Percentiles rank a stretch among this genome's conserved stretches.
phyloP scores from a whole-genome alignment of 208 protist species.

The Leishmania major region DNA sequence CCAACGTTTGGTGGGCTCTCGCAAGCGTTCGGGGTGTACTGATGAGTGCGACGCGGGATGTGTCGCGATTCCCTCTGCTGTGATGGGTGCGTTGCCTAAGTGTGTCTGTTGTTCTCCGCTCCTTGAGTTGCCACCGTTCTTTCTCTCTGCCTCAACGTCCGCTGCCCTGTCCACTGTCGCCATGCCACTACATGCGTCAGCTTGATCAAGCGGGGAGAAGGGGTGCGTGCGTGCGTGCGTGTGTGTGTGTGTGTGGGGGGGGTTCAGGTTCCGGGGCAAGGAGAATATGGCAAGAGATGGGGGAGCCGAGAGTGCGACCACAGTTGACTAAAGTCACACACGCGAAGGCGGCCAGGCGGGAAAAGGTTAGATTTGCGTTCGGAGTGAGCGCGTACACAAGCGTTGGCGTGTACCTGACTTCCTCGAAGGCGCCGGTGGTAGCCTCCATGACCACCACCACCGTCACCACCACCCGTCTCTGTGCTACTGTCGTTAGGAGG shows the following conservation, averaged over 20 bases:
- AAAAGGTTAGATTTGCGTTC: neutral
- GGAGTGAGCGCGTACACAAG: too few species aligned
- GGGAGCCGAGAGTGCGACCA: neutral
- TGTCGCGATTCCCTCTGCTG: neutral
- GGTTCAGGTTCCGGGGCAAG: neutral
- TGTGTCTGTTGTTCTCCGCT: neutral
- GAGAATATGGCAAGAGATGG: neutral
- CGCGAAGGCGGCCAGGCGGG: neutral
- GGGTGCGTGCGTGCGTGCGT: too few species aligned
- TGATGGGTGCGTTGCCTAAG: neutral
- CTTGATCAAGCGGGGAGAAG: neutral
- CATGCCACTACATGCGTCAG: neutral
- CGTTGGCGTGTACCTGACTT: neutral
- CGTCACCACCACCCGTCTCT: neutral
- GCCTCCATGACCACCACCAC: neutral
- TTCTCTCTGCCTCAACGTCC: neutral
- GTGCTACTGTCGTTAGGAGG: neutral
- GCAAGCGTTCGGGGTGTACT: neutral
- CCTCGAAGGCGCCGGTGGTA: neutral
- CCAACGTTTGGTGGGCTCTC: slow-evolving; percentile 1
- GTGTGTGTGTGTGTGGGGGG: too few species aligned
- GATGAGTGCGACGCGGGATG: neutral
- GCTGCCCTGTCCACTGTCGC: neutral
- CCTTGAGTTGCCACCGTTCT: neutral
- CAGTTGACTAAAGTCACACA: neutral